Conservation (phyloP, 1,139 yeast genomes). For the Magnusiomyces fungicola region DNA sequence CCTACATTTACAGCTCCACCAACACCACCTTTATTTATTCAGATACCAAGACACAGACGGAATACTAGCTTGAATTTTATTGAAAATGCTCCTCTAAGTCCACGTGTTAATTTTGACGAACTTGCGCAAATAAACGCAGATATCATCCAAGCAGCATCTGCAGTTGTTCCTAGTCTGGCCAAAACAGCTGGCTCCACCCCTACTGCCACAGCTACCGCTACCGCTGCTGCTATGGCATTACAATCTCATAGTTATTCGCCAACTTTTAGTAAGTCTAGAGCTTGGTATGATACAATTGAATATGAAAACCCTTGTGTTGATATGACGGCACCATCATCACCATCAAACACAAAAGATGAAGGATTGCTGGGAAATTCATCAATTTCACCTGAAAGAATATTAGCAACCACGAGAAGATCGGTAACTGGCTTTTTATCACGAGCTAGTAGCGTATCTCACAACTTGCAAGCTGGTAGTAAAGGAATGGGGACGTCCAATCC, state of each 20-base stretch:
- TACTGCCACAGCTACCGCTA: slow-evolving; percentile 7
- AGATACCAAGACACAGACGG: background rate
- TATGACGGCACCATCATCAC: too few species aligned
- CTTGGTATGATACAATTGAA: background rate
- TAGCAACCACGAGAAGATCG: background rate
- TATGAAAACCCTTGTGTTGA: too few species aligned
- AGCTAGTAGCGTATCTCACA: slow-evolving; percentile 9
- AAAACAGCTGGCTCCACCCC: background rate
- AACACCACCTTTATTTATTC: background rate
- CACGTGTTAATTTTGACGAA: background rate
- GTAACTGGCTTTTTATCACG: slow-evolving; percentile 6
- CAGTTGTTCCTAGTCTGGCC: background rate
- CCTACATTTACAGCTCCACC: background rate
- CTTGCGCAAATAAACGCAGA: background rate
- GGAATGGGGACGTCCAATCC: too few species aligned
- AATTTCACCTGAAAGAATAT: slow-evolving; percentile 21
- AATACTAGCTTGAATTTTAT: background rate
- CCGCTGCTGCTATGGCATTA: slow-evolving; percentile 11
- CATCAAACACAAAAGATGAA: background rate
- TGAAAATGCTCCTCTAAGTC: background rate
- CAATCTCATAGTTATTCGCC: background rate
- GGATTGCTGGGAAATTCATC: background rate
- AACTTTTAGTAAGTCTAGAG: background rate
- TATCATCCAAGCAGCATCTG: background rate
- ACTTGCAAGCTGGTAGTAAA: background rate